Base-by-base conservation (phyloP, 176 grass and related monocot species). In the Eragrostis nindensis region DNA sequence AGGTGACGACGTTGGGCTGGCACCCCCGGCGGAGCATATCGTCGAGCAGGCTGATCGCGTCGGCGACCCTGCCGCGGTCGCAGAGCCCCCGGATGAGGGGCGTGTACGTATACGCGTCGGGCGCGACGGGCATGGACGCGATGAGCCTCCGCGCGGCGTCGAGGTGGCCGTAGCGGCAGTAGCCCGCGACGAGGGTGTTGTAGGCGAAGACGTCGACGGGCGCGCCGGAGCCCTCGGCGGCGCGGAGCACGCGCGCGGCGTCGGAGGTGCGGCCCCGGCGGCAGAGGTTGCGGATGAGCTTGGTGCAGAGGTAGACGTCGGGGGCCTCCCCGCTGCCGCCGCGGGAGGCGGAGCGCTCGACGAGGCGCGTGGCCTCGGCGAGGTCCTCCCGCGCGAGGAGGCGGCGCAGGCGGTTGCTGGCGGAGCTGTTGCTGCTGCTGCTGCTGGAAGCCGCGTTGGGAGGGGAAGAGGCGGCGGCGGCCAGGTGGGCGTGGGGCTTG, bases 31-130 rank as follows among this genome's bases (percentile, higher is more conserved):
- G 75, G 62, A 94, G 81, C 67, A 94, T 84, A 73, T 84, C 78
- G 26, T 90, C 88, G 49, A 94, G 81, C 60, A 87, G 59, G 68
- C 80, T 70, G 74, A 94, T 44, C 9, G 88, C 88, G 64, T 90
- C 76, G 22, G 54, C 70, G 53, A 90, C 74, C 64, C 86, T 85
- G 24, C 88, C 88, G 42, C 83, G 75, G 82, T 70, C 76, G 43
- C 91, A 94, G 55, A 94, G 88, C 11, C 75, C 72, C 0, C 91
- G 85, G 73, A 94, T 94, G 43, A 94, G 79, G 12, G 86, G 88
- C 65, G 88, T 94, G 85, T 94, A 90, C 13, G 91, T 91, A 76
- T 89, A 89, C 53, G 87, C 87, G 82, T 89, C 87, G 27, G 88
- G 83, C n/a, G 83, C 62, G 76, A 89, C 87, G 71, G 87, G 82